Percentiles rank a stretch among this genome's conserved stretches.
Conservation (phyloP, 306 rosid genomes). For the Cyamopsis tetragonoloba region DNA sequence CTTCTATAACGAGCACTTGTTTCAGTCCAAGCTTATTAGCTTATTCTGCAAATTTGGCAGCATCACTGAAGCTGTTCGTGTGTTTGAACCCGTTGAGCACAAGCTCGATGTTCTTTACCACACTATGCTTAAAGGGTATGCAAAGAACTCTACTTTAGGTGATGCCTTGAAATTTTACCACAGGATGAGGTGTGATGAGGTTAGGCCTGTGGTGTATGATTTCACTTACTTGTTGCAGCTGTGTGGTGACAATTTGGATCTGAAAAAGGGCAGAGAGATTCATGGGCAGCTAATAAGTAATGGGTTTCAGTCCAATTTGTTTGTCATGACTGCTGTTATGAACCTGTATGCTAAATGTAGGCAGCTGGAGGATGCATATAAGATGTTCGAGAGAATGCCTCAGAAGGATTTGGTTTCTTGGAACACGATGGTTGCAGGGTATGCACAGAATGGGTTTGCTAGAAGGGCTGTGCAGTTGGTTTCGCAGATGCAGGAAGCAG, state of each 20-base stretch:
- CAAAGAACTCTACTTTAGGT: slow-evolving; percentile 49
- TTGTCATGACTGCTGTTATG: slow-evolving; percentile 75
- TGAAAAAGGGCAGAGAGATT: slow-evolving; percentile 69
- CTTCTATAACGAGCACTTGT: slow-evolving; percentile 58
- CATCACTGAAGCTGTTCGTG: slow-evolving; percentile 57
- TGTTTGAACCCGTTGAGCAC: slow-evolving; percentile 51
- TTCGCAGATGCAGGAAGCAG: slow-evolving; percentile 61
- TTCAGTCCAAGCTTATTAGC: slow-evolving; percentile 80
- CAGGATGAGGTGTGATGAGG: slow-evolving; percentile 56
- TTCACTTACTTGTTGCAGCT: slow-evolving; percentile 75
- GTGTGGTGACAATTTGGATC: slow-evolving; percentile 64
- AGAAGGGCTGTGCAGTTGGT: slow-evolving; percentile 49
- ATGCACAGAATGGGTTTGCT: slow-evolving; percentile 73
- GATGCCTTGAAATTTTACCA: slow-evolving; percentile 46
- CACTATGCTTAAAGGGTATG: slow-evolving; percentile 77
- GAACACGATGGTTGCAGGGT: slow-evolving; percentile 73
- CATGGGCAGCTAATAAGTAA: slow-evolving; percentile 59
- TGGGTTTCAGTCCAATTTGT: slow-evolving; percentile 62
- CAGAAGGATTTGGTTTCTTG: slow-evolving; percentile 74
- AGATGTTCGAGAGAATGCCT: slow-evolving; percentile 87
- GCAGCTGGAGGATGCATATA: slow-evolving; percentile 56
- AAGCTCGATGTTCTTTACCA: slow-evolving; percentile 76
- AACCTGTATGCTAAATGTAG: slow-evolving; percentile 69
- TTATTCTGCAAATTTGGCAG: slow-evolving; percentile 70
- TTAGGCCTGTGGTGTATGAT: slow-evolving; percentile 65